Base-by-base conservation (phyloP, 139 green algal genomes). In the Nannochloris sp. region DNA sequence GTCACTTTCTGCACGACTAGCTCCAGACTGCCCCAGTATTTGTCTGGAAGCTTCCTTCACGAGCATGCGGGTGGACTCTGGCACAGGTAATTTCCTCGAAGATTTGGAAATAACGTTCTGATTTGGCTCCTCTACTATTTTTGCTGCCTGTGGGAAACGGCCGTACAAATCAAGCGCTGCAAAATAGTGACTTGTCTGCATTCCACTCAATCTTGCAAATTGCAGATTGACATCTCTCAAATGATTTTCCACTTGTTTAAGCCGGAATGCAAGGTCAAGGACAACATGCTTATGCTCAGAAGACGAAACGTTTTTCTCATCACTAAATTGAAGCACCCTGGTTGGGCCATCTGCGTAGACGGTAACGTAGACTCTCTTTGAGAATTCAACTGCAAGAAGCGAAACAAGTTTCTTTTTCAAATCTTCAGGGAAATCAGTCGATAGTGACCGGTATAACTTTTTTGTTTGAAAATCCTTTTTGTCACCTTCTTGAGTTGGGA, bases 291-390 rank as follows among this genome's bases (percentile, higher is more conserved):
- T 67, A 15, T 82, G 69, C 56, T 88, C 81, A 54, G 72, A 27
- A 6, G 65, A 71, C 0, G 67, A 70, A 4, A 69, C 24, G 34
- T 68, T 74, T 25, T 78, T 81, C 24, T 80, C 76, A 60, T 95
- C 87, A 4, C 65, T 77, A 65, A 94, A 90, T 62, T 81, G 84
- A 58, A 95, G 78, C 59, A 93, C 83, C n/a, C 85, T 76, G 3
- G 87, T 95, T 15, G 87, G 85, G 6, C 88, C 88, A 57, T 95
- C 87, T 5, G 88, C 85, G 65, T 87, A 92, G 43, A 94, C 77
- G 1, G 69, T 82, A 25, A 93, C 82, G 53, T 91, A 88, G 55
- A 95, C 75, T 61, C 83, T 80, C 19, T 77, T 74, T 34, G 67
- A 78, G 62, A 75, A 81, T 59, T 83, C 75, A 1, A 69, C 66